phyloP scores from a whole-genome alignment of 2,329 filamentous ascomycete genomes.

The Fusarium sp. region DNA sequence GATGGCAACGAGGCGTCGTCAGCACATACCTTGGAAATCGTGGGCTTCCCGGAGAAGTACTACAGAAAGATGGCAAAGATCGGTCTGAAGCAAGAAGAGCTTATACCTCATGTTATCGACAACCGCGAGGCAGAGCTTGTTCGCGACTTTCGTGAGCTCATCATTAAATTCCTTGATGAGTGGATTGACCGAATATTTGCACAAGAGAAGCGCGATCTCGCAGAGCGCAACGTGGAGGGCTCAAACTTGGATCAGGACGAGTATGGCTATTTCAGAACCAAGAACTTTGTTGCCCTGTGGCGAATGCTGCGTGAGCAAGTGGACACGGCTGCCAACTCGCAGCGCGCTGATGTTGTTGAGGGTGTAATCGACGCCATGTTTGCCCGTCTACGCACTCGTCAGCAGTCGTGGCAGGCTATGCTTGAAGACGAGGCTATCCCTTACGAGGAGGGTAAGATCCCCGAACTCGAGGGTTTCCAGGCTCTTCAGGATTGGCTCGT shows the following conservation, averaged over 20 bases:
- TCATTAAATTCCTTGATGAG: slow-evolving; percentile 94
- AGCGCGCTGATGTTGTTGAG: slow-evolving; percentile 89
- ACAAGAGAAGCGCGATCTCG: slow-evolving; percentile 84
- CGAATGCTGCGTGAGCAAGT: slow-evolving; percentile 96
- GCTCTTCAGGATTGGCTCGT: slow-evolving; percentile 95
- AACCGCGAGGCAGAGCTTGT: slow-evolving; percentile 90
- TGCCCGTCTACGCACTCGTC: slow-evolving; percentile 81
- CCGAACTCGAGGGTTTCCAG: slow-evolving; percentile 75
- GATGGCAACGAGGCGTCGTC: slow-evolving; percentile 87
- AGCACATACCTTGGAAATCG: slow-evolving; percentile 87
- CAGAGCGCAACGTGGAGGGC: slow-evolving; percentile 77
- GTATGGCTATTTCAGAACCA: slow-evolving; percentile 91
- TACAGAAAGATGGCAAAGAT: slow-evolving; percentile 95
- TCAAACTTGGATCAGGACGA: slow-evolving; percentile 85
- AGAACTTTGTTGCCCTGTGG: slow-evolving; percentile 94
- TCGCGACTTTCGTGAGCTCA: slow-evolving; percentile 91
- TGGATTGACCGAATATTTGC: slow-evolving; percentile 95
- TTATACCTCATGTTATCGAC: slow-evolving; percentile 88
- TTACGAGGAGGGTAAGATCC: slow-evolving; percentile 68
- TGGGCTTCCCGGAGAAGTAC: slow-evolving; percentile 96
- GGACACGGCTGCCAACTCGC: slow-evolving; percentile 82
- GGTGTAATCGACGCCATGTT: slow-evolving; percentile 98
- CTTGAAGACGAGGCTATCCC: slow-evolving; percentile 85
- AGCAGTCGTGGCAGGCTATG: slow-evolving; percentile 87
- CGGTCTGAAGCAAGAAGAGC: slow-evolving; percentile 78